A percentile compares a stretch with the other conserved stretches of the same genome.
These are phyloP conservation scores for Agroathelia rolfsii DNA, from an alignment of 1,284 basidiomycete species.

Conservation along the genomic window DNA sequence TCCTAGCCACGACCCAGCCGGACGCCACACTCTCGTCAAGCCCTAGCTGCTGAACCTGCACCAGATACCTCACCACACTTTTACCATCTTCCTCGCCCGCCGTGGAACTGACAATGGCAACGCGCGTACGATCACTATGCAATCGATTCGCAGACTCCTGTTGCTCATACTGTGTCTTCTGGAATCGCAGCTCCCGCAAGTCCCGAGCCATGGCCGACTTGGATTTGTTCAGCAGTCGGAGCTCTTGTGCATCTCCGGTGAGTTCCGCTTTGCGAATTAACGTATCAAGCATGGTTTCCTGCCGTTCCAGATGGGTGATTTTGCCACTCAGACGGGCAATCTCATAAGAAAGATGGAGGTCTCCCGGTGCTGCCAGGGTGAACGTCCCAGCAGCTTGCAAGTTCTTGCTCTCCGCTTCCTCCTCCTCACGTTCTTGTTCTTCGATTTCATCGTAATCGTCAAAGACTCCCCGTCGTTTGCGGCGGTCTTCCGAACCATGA, in stretches of 20 bases:
- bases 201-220: slow-evolving; percentile 77
- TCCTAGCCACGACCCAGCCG: slow-evolving; percentile 84
- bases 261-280: slow-evolving; percentile 91
- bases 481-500: slow-evolving; percentile 7
- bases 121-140: slow-evolving; percentile 67
- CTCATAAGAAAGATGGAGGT: slow-evolving; percentile 77
- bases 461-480: slow-evolving; percentile 19
- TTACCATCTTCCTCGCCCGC: slow-evolving; percentile 76
- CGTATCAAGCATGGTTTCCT: slow-evolving; percentile 76
- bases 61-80: slow-evolving; percentile 85
- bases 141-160: slow-evolving; percentile 82
- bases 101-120: slow-evolving; percentile 71
- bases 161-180: slow-evolving; percentile 84
- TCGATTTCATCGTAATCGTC: no score
- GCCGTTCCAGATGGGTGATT: slow-evolving; percentile 67
- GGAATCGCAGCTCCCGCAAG: slow-evolving; percentile 76
- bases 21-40: slow-evolving; percentile 65
- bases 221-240: slow-evolving; percentile 73
- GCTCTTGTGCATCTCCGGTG: slow-evolving; percentile 81
- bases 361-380: slow-evolving; percentile 73
- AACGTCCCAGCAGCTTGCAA: no score
- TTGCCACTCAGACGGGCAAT: slow-evolving; percentile 70
- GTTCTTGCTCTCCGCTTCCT: no score
- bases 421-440: slow-evolving; percentile 35
- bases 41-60: slow-evolving; percentile 84